Evolutionary conservation across 2,329 filamentous ascomycete species (phyloP).

Genomic region (Aspergillus fumigatus): DNA sequence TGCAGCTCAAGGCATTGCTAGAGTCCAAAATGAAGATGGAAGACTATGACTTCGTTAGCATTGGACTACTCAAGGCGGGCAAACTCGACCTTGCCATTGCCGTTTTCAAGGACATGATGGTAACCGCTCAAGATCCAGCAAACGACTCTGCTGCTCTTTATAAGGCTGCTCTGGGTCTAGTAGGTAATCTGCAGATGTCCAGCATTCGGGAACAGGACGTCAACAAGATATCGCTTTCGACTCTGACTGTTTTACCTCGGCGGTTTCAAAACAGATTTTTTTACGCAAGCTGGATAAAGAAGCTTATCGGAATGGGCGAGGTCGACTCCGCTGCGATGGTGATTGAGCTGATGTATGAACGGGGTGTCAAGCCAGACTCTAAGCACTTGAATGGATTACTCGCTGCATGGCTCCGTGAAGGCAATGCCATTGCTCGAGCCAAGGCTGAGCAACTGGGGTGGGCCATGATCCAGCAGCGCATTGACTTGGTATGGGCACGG

Average conservation of each 20-base stretch:
- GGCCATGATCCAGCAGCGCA: constrained; percentile 68
- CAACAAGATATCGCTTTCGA: constrained; percentile 46
- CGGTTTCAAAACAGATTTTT: constrained; percentile 69
- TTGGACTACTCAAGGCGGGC: constrained; percentile 64
- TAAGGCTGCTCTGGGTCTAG: constrained; percentile 35
- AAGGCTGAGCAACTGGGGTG: constrained; percentile 67
- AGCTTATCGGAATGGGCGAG: constrained; percentile 68
- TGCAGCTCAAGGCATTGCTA: constrained; percentile 58
- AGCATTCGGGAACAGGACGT: constrained; percentile 41
- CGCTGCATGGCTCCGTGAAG: constrained; percentile 68
- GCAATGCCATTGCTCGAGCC: constrained; percentile 49
- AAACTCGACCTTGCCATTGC: constrained; percentile 64
- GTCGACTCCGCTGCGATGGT: constrained; percentile 68
- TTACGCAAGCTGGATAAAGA: constrained; percentile 83
- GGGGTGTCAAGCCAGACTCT: constrained; percentile 62
- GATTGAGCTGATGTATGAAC: constrained; percentile 68
- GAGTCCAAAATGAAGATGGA: constrained; percentile 60
- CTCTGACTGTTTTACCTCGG: constrained; percentile 50
- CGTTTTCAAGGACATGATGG: constrained; percentile 88
- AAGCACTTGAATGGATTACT: constrained; percentile 80
- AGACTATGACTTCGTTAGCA: constrained; percentile 72
- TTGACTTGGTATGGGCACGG: constrained; percentile 56
- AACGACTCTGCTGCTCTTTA: constrained; percentile 45
- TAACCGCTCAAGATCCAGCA: constrained; percentile 48
- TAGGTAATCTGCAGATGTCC: constrained; percentile 38